phyloP scores from a whole-genome alignment of 2,329 filamentous ascomycete genomes.

The Exutisphaerella laricina region DNA sequence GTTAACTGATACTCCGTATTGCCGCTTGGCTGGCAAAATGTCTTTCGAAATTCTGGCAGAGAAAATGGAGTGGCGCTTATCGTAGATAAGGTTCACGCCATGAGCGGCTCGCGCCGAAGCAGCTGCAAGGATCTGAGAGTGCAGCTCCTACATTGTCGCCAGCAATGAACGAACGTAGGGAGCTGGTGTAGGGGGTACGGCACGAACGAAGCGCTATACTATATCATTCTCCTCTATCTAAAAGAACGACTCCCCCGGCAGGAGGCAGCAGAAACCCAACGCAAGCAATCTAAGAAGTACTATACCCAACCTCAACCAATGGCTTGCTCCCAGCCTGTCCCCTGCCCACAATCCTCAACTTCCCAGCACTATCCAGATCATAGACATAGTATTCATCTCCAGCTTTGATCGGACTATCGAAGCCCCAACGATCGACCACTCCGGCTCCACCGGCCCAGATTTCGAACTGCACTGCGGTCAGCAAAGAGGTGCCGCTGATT shows the following conservation, averaged over 20 bases:
- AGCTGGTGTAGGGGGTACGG: too few species aligned
- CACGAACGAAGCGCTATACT: too few species aligned
- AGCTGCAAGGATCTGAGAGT: too few species aligned
- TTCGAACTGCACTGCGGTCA: constrained; percentile 9
- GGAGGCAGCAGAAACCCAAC: background rate
- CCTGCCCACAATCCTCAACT: constrained; percentile 2
- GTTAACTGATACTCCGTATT: background rate
- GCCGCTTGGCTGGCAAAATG: background rate
- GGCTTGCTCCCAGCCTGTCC: constrained; percentile 3
- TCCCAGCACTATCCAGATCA: background rate
- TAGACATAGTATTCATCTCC: constrained; percentile 4
- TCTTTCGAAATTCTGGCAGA: constrained; percentile 1
- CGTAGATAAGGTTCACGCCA: too few species aligned
- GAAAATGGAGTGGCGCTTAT: constrained; percentile 1
- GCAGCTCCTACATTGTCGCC: too few species aligned
- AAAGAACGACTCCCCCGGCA: too few species aligned
- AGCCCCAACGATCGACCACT: constrained; percentile 5
- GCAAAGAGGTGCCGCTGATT: too few species aligned
- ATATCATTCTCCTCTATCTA: too few species aligned
- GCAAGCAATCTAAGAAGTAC: background rate
- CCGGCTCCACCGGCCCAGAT: constrained; percentile 4
- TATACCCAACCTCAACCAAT: background rate
- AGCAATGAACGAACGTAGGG: too few species aligned
- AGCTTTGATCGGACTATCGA: background rate
- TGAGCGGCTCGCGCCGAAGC: too few species aligned